A percentile compares a stretch with the other conserved stretches of the same genome.
phyloP scores from a whole-genome alignment of 2,329 filamentous ascomycete species.

The Zasmidium cellare region DNA sequence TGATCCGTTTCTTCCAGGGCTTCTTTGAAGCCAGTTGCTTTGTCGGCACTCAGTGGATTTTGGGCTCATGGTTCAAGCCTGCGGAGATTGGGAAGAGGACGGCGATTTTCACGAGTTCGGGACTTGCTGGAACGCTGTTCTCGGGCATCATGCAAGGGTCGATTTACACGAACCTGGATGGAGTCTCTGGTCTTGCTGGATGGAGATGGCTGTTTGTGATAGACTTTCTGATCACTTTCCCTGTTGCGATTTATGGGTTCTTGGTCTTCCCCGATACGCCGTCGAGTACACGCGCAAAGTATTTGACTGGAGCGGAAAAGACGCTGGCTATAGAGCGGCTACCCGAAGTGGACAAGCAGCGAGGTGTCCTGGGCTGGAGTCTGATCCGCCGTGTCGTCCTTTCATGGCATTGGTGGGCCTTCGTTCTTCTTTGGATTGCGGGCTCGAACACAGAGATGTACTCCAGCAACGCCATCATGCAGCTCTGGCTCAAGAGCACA shows the following conservation, averaged over 20 bases:
- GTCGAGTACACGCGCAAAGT: conserved; percentile 51
- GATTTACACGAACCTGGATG: conserved; percentile 46
- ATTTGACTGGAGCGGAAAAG: conserved; percentile 32
- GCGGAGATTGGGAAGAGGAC: conserved; percentile 57
- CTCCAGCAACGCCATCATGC: conserved; percentile 29
- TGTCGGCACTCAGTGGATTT: conserved; percentile 29
- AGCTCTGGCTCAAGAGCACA: conserved; percentile 25
- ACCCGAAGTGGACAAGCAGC: conserved; percentile 23
- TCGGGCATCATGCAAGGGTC: conserved; percentile 63
- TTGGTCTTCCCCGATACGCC: conserved; percentile 56
- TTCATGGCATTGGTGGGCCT: conserved; percentile 31
- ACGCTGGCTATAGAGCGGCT: conserved; percentile 24
- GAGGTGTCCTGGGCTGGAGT: conserved; percentile 25
- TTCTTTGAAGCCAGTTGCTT: conserved; percentile 31
- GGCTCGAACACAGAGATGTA: conserved; percentile 31
- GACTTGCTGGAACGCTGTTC: conserved; percentile 62
- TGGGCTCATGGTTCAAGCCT: conserved; percentile 28
- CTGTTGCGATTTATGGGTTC: conserved; percentile 56
- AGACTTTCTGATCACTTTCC: conserved; percentile 58
- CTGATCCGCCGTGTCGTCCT: conserved; percentile 25
- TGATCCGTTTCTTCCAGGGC: conserved; percentile 53
- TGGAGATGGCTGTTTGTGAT: conserved; percentile 64
- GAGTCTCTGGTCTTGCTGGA: conserved; percentile 51
- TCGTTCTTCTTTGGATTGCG: conserved; percentile 30
- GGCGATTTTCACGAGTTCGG: conserved; percentile 62